phyloP scores from a whole-genome alignment of 768 basidiomycete genomes.

The Atractiella rhizophila region DNA sequence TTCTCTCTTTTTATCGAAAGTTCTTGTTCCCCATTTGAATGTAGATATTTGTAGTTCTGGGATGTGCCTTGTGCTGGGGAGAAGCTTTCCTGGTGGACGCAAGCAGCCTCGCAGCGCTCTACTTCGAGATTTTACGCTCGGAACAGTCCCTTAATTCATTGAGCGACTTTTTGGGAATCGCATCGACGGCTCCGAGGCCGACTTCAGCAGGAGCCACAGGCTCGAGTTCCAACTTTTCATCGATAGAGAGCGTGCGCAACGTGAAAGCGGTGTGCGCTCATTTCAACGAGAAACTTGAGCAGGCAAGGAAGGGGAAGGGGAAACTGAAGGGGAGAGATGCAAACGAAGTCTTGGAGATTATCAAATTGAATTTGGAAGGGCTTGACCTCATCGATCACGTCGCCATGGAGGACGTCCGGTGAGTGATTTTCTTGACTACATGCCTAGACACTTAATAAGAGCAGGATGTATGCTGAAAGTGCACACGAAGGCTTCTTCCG shows the following conservation, averaged over 20 bases:
- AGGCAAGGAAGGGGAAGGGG: not conserved
- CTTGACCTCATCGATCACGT: not conserved
- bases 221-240: not conserved
- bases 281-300: not conserved
- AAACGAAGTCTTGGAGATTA: not conserved
- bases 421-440: no score
- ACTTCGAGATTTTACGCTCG: conserved; percentile 4
- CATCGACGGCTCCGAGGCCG: not conserved
- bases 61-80: conserved; percentile 12
- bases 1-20: not conserved
- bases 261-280: not conserved
- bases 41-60: conserved; percentile 10
- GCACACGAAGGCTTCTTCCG: no score
- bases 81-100: conserved; percentile 6
- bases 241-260: not conserved
- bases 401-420: not conserved
- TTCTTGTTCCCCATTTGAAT: no score
- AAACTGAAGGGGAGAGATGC: not conserved
- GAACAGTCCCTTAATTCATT: not conserved
- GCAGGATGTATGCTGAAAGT: no score
- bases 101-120: not conserved
- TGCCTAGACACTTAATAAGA: no score
- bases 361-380: not conserved
- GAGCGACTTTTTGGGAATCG: not conserved
- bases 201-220: not conserved